phyloP scores from a whole-genome alignment of 805 yeast species.

The Lipomyces orientalis region DNA sequence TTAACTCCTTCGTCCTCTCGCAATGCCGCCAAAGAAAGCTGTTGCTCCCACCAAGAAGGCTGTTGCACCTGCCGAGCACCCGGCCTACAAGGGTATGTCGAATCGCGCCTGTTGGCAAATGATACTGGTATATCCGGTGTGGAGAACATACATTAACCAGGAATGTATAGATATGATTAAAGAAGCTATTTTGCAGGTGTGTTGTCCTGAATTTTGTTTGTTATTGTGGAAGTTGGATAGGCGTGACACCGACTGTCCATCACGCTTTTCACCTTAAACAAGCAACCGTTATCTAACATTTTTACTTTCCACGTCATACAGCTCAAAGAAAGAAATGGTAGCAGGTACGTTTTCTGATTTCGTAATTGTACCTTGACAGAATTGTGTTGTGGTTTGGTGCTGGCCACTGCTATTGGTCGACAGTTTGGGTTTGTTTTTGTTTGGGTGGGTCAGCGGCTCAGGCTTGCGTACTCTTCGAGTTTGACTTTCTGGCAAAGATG shows the following conservation, averaged over 20 bases:
- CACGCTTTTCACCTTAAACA: neutral
- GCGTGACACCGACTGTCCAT: neutral
- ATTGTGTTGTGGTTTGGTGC: slow-evolving; percentile 6
- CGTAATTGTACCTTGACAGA: neutral
- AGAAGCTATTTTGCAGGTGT: slow-evolving; percentile 58
- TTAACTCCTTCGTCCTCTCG: neutral
- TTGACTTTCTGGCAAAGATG: neutral
- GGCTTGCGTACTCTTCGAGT: slow-evolving; percentile 35
- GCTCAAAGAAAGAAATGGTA: slow-evolving; percentile 79
- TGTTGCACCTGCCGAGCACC: slow-evolving; percentile 42
- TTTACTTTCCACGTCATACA: slow-evolving; percentile 44
- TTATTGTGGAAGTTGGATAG: neutral
- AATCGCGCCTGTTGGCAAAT: slow-evolving; percentile 1
- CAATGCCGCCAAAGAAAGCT: slow-evolving; percentile 40
- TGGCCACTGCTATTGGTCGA: slow-evolving; percentile 4
- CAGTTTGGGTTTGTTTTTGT: slow-evolving; percentile 5
- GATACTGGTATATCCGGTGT: neutral
- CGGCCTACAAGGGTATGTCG: slow-evolving; percentile 49
- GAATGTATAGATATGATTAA: slow-evolving; percentile 58
- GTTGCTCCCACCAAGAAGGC: slow-evolving; percentile 40
- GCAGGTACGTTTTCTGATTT: slow-evolving; percentile 28
- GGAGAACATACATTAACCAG: slow-evolving; percentile 35
- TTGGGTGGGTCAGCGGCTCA: slow-evolving; percentile 7
- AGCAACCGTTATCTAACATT: neutral
- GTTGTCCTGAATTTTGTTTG: slow-evolving; percentile 13